Conservation (phyloP, 176 grass and related monocot genomes). For the Tillandsia leiboldiana region DNA sequence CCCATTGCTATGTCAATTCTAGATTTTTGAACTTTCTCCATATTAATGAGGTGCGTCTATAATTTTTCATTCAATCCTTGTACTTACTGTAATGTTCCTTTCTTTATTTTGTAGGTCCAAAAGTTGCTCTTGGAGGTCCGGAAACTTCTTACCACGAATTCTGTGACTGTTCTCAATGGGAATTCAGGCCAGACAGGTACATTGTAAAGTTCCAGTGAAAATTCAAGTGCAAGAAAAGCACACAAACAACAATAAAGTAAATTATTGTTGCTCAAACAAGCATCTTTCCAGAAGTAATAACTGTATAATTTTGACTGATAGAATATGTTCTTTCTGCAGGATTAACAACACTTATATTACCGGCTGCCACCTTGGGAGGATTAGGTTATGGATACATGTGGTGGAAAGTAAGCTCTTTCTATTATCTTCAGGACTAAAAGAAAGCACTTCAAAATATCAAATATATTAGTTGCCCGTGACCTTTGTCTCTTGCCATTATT, state of each 20-base stretch:
- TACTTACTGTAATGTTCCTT: not conserved
- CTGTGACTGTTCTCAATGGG: constrained; percentile 62
- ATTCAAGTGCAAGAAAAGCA: not conserved
- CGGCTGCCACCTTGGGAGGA: constrained; percentile 75
- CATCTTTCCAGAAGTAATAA: not conserved
- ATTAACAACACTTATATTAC: constrained; percentile 66
- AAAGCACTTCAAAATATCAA: not conserved
- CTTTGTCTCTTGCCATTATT: not conserved
- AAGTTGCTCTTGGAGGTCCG: constrained; percentile 58
- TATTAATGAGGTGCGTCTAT: too few species aligned
- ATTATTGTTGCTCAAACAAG: too few species aligned
- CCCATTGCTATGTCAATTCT: too few species aligned
- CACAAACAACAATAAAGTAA: not conserved
- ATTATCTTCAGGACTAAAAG: constrained; percentile 7
- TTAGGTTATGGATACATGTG: constrained; percentile 94
- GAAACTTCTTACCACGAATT: constrained; percentile 30
- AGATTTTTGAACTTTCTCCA: too few species aligned
- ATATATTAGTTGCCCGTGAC: not conserved
- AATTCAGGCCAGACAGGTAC: constrained; percentile 65
- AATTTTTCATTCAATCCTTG: too few species aligned
- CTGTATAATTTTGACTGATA: not conserved
- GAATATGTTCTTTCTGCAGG: constrained; percentile 29
- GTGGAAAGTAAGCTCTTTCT: constrained; percentile 72
- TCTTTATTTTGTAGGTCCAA: constrained; percentile 37
- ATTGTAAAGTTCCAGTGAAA: constrained; percentile 5